phyloP scores from a whole-genome alignment of 1,284 basidiomycete genomes.

The Hemileia vastatrix region DNA sequence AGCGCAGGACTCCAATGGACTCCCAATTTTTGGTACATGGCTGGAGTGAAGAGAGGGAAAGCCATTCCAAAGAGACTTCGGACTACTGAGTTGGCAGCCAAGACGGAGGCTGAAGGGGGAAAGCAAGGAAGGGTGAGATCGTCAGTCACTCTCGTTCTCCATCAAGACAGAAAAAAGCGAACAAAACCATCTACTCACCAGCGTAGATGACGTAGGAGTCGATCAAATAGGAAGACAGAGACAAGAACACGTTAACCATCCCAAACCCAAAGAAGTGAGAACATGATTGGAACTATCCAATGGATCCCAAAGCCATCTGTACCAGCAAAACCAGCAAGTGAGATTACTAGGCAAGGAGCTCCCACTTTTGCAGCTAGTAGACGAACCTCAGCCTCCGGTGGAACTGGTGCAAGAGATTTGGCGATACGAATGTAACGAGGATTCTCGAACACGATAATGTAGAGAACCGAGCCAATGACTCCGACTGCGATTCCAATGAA shows the following conservation, averaged over 20 bases:
- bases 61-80: no score
- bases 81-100: no score
- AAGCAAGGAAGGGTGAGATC: no score
- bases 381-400: constrained; percentile 6
- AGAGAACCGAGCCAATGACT: neutral
- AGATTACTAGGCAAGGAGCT: constrained; percentile 14
- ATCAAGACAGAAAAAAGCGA: no score
- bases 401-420: neutral
- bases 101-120: no score
- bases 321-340: constrained; percentile 23
- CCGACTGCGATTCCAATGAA: neutral
- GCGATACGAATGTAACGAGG: constrained; percentile 4
- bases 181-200: no score
- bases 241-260: no score
- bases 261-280: no score
- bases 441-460: constrained; percentile 8
- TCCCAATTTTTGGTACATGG: constrained; percentile 13
- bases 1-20: constrained; percentile 22
- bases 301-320: constrained; percentile 18
- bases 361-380: constrained; percentile 2
- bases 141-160: no score
- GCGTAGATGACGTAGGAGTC: no score
- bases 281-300: constrained; percentile 28
- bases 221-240: no score
- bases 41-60: no score